These are phyloP conservation scores for Leccinum pachyderme DNA, from an alignment of 1,284 basidiomycete genomes.

Conservation along the genomic window DNA sequence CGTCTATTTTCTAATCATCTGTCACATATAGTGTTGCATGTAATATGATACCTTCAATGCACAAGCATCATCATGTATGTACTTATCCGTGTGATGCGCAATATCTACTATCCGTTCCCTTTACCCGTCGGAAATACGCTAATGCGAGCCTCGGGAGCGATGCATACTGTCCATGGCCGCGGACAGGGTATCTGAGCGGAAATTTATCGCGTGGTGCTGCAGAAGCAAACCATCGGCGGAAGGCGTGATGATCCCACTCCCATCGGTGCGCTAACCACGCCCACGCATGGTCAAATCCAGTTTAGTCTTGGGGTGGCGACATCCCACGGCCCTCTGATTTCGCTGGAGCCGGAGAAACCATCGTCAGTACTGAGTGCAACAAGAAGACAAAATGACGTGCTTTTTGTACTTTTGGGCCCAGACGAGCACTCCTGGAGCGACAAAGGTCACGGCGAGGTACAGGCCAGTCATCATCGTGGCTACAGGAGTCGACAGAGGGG, in stretches of 20 bases:
- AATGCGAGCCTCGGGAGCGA: slow-evolving; percentile 2
- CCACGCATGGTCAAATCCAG: slow-evolving; percentile 30
- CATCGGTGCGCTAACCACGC: slow-evolving; percentile 30
- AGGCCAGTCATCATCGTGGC: slow-evolving; percentile 49
- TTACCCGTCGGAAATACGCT: slow-evolving; percentile 14
- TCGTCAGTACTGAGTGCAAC: slow-evolving; percentile 24
- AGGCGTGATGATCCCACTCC: slow-evolving; percentile 30
- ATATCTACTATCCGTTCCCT: slow-evolving; percentile 4
- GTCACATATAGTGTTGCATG: slow-evolving; percentile 38
- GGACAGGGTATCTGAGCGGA: slow-evolving; percentile 29
- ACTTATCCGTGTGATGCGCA: slow-evolving; percentile 3
- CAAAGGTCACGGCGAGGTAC: slow-evolving; percentile 60
- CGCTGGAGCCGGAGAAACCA: slow-evolving; percentile 31
- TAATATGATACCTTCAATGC: slow-evolving; percentile 38
- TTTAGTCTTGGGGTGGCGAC: slow-evolving; percentile 57
- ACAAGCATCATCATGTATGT: slow-evolving; percentile 15
- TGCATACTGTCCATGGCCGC: slow-evolving; percentile 19
- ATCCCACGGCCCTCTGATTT: slow-evolving; percentile 53
- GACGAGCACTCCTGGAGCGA: slow-evolving; percentile 68
- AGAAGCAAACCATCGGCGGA: slow-evolving; percentile 19
- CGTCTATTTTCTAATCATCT: slow-evolving; percentile 31
- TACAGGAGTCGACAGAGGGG: slow-evolving; percentile 51
- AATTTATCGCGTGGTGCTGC: slow-evolving; percentile 22
- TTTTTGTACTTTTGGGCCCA: slow-evolving; percentile 87
- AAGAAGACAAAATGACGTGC: slow-evolving; percentile 40